Percentiles rank a stretch among this genome's conserved stretches.
Evolutionary conservation across 2,329 filamentous ascomycete species (phyloP).

Genomic region (Thielaviopsis euricoi): DNA sequence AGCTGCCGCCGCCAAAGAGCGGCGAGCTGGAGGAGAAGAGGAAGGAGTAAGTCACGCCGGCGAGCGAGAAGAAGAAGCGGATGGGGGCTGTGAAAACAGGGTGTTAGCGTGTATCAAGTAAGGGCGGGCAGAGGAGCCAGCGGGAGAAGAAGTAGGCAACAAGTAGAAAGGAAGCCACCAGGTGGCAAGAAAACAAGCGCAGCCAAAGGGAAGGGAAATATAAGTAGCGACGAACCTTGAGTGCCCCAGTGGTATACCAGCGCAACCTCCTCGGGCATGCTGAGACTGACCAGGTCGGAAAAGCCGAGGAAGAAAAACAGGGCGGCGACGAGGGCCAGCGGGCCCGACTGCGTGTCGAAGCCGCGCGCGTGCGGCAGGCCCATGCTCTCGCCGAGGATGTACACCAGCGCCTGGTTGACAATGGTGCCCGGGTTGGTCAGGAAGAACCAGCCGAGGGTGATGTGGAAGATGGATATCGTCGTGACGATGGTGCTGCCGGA

Average conservation of each 20-base stretch:
- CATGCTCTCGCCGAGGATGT: slow-evolving; percentile 69
- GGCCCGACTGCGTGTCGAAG: slow-evolving; percentile 53
- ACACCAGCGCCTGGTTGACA: slow-evolving; percentile 65
- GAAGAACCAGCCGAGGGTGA: slow-evolving; percentile 73
- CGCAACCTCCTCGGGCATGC: slow-evolving; percentile 49
- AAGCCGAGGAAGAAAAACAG: slow-evolving; percentile 45
- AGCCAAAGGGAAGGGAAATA: slow-evolving; percentile 8
- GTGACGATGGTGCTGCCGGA: slow-evolving; percentile 69
- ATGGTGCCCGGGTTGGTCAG: slow-evolving; percentile 55
- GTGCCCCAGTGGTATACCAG: slow-evolving; percentile 48
- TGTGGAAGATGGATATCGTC: slow-evolving; percentile 66
- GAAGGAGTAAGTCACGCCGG: slow-evolving; percentile 47
- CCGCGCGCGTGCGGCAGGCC: slow-evolving; percentile 51
- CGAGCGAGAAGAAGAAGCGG: slow-evolving; percentile 47
- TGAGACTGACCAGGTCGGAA: slow-evolving; percentile 48
- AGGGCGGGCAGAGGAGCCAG: neutral
- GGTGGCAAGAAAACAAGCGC: neutral
- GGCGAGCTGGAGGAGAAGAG: slow-evolving; percentile 37
- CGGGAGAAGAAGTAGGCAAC: neutral
- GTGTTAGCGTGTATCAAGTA: neutral
- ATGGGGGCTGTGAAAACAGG: slow-evolving; percentile 35
- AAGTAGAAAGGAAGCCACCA: neutral
- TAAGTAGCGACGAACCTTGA: slow-evolving; percentile 36
- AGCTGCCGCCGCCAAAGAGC: slow-evolving; percentile 22
- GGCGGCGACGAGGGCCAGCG: slow-evolving; percentile 56